phyloP scores from a whole-genome alignment of 23 red algal species.

The Gracilariopsis chorda region DNA sequence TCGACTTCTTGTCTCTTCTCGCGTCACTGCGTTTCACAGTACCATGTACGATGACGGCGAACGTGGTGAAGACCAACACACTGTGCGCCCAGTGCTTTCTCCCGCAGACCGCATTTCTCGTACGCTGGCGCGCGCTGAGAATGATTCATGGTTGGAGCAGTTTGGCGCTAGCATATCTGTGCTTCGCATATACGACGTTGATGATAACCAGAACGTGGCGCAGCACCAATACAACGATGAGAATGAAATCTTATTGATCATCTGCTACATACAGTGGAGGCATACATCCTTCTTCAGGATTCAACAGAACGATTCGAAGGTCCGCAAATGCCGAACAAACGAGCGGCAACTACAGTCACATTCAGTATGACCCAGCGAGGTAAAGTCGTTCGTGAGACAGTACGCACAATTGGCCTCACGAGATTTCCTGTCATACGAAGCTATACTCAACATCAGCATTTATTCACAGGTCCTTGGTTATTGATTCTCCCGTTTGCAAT shows the following conservation, averaged over 20 bases:
- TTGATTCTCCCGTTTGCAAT: slow-evolving; percentile 32
- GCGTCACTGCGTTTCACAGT: background rate
- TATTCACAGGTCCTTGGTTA: slow-evolving; percentile 37
- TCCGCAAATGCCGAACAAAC: background rate
- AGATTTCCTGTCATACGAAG: slow-evolving; percentile 36
- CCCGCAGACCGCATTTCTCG: background rate
- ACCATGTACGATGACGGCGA: background rate
- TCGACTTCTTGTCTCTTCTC: background rate
- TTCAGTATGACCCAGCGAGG: background rate
- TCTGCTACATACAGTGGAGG: slow-evolving; percentile 1
- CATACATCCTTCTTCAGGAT: slow-evolving; percentile 21
- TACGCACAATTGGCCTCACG: slow-evolving; percentile 4
- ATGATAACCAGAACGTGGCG: too few species aligned
- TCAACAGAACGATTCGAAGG: background rate
- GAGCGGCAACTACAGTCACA: background rate
- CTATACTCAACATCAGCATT: slow-evolving; percentile 28
- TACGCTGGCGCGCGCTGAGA: background rate
- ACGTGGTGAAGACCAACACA: background rate
- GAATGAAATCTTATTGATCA: background rate
- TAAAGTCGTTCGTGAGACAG: background rate
- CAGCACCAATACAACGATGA: background rate
- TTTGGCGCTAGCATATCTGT: slow-evolving; percentile 15
- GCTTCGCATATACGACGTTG: slow-evolving; percentile 22
- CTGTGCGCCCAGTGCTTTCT: background rate
- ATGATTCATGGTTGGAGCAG: background rate